Evolutionary conservation across 352 stramenopile genomes (phyloP).

Genomic region (Hyaloperonospora brassicae): DNA sequence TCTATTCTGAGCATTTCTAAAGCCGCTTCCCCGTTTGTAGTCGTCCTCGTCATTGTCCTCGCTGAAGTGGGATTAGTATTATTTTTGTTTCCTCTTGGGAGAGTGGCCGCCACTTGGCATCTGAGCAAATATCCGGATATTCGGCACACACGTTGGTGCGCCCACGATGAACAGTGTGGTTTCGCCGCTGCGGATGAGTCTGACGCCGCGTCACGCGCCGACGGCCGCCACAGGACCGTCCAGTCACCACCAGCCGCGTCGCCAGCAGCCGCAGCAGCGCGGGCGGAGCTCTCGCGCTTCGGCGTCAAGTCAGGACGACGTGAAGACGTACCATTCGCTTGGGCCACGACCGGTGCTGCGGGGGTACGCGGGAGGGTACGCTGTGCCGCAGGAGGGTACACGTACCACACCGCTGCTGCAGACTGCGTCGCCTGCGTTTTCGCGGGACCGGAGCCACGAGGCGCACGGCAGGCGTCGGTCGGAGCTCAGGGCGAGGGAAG

Average conservation of each 20-base stretch:
- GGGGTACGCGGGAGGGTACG: background rate
- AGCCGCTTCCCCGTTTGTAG: too few relatives aligned
- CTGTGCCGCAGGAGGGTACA: background rate
- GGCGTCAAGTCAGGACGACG: constrained; percentile 4
- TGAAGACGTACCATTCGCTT: constrained; percentile 3
- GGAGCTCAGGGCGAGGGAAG: constrained; percentile 4
- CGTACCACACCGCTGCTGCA: too few relatives aligned
- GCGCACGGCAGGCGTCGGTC: constrained; percentile 3
- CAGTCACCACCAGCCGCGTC: constrained; percentile 11
- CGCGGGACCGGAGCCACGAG: background rate
- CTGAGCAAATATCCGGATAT: too few relatives aligned
- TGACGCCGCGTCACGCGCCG: constrained; percentile 20
- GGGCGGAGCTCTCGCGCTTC: constrained; percentile 17
- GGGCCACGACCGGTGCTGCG: too few relatives aligned
- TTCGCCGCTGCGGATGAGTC: constrained; percentile 33
- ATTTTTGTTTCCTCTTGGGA: too few relatives aligned
- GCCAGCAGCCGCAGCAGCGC: constrained; percentile 10
- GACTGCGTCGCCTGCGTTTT: too few relatives aligned
- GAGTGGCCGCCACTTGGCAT: too few relatives aligned
- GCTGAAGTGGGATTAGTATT: too few relatives aligned
- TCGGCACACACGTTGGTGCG: too few relatives aligned
- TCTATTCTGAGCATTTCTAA: too few relatives aligned
- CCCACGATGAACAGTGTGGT: constrained; percentile 27
- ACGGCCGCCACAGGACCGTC: background rate
- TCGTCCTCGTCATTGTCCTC: too few relatives aligned